A percentile compares a stretch with the other conserved stretches of the same genome.
These are phyloP conservation scores for Trypanosoma avium DNA, from an alignment of 208 protist species.

Conservation along the genomic window DNA sequence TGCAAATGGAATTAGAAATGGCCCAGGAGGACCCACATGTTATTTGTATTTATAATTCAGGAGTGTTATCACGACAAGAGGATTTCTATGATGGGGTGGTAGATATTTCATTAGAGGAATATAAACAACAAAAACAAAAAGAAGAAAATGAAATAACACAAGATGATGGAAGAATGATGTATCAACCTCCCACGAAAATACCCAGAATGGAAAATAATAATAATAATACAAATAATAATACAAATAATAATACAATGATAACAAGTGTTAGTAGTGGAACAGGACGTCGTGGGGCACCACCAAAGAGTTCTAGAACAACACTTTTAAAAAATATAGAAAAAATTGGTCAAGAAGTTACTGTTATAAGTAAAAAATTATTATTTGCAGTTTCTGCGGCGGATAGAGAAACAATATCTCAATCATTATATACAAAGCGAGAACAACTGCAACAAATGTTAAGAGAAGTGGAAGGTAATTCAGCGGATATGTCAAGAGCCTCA, in stretches of 20 bases:
- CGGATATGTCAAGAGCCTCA: slow-evolving; percentile 12
- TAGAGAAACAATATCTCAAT: slow-evolving; percentile 18
- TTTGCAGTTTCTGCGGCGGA: slow-evolving; percentile 27
- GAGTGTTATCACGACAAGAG: slow-evolving; percentile 51
- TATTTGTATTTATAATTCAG: slow-evolving; percentile 41
- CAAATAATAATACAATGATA: not conserved
- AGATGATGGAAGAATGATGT: slow-evolving; percentile 46
- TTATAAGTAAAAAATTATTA: slow-evolving; percentile 32
- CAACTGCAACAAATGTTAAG: slow-evolving; percentile 31
- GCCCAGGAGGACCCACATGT: slow-evolving; percentile 57
- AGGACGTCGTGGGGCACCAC: slow-evolving; percentile 4
- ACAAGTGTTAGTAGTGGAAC: not conserved
- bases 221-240: too few species aligned
- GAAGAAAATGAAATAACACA: slow-evolving; percentile 6
- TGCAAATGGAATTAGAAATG: slow-evolving; percentile 45
- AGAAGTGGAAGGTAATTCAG: slow-evolving; percentile 13
- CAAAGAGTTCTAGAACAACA: slow-evolving; percentile 13
- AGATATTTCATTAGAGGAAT: slow-evolving; percentile 50
- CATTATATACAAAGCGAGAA: slow-evolving; percentile 28
- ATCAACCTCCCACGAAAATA: slow-evolving; percentile 28
- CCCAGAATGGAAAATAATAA: slow-evolving; percentile 28
- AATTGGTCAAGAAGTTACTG: slow-evolving; percentile 35
- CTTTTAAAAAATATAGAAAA: slow-evolving; percentile 36
- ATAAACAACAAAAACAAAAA: not conserved
- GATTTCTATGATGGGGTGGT: slow-evolving; percentile 87